Evolutionary conservation across 108 stramenopile genomes (phyloP), one percentile per base, ranked within the genome.

Genomic region (Pelagomonas calceolata): DNA sequence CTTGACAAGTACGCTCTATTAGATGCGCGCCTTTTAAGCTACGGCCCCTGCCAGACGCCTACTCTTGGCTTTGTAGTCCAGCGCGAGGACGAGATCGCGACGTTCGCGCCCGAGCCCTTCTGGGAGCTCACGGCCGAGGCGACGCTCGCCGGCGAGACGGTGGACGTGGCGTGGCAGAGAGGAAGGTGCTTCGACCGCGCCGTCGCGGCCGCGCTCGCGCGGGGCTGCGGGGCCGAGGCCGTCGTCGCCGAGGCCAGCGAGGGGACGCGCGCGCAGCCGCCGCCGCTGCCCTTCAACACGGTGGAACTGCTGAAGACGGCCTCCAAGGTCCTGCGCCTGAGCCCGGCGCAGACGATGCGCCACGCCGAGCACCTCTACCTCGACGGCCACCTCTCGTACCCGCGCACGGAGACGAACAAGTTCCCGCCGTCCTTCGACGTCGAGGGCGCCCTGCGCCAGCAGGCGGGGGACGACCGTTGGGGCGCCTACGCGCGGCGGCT

Each of bases 41-140:
- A 95, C 74, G 97, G 97, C 3, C 94, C 97, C 17, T 98, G 97
- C 76, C 92, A 98, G 75, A 95, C 95, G 18, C 97, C 97, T 4
- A 96, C 95, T 4, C 76, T 98, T 34, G 95, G 95, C 21, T 98
- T 98, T 73, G 89, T 94, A 60, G 97, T 95, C 1, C 90, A 93
- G 66, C 85, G 97, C n/a, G 89, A 94, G 71, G 78, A 92, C 69
- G 87, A 92, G 60, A 95, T 95, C 63, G 88, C 91, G 76, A 89
- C 90, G n/a, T 98, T 98, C 81, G 84, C 89, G 67, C 84, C 93
- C 32, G 91, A 94, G 77, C 88, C 90, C 39, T 92, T 89, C 84
- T 81, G 95, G 95, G n/a, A 10, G 0, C 51, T 4, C 5, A 14
- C 18, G n/a, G 30, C 70, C 5, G 60, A 9, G 30, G 51, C 32